Evolutionary conservation across 139 green algal genomes (phyloP).

Genomic region (Deuterostichococcus epilithicus): DNA sequence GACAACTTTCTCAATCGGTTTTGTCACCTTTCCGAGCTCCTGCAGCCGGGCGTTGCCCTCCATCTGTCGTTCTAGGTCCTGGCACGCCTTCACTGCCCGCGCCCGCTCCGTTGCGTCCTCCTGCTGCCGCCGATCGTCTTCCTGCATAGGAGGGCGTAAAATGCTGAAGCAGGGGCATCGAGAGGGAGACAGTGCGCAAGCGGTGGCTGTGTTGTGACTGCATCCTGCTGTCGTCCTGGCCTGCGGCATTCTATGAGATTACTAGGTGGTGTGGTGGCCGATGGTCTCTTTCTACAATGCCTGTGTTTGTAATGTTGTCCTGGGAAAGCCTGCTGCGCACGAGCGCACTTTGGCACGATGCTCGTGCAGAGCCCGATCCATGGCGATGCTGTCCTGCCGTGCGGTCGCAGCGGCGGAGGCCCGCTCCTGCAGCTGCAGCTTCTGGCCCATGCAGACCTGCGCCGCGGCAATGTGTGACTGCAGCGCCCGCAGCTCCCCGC

Average conservation of each 20-base stretch:
- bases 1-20: too few relatives aligned
- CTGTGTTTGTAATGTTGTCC: not conserved
- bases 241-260: not conserved
- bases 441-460: constrained; percentile 11
- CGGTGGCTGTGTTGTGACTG: too few relatives aligned
- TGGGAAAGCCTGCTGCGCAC: too few relatives aligned
- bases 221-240: too few relatives aligned
- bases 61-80: constrained; percentile 40
- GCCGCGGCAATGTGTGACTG: constrained; percentile 24
- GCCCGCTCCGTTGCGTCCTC: constrained; percentile 15
- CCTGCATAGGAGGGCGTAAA: too few relatives aligned
- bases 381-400: not conserved
- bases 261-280: not conserved
- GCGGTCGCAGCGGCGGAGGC: not conserved
- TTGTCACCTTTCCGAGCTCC: constrained; percentile 29
- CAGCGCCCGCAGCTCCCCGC: constrained; percentile 32
- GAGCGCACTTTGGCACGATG: not conserved
- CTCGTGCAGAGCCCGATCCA: constrained; percentile 5
- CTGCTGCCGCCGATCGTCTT: constrained; percentile 14
- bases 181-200: too few relatives aligned
- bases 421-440: constrained; percentile 26
- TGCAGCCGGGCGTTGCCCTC: constrained; percentile 39
- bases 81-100: constrained; percentile 23
- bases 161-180: too few relatives aligned
- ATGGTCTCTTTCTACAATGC: not conserved